Conservation (phyloP, 2,329 filamentous ascomycete genomes). For the Xylariaceae sp. region DNA sequence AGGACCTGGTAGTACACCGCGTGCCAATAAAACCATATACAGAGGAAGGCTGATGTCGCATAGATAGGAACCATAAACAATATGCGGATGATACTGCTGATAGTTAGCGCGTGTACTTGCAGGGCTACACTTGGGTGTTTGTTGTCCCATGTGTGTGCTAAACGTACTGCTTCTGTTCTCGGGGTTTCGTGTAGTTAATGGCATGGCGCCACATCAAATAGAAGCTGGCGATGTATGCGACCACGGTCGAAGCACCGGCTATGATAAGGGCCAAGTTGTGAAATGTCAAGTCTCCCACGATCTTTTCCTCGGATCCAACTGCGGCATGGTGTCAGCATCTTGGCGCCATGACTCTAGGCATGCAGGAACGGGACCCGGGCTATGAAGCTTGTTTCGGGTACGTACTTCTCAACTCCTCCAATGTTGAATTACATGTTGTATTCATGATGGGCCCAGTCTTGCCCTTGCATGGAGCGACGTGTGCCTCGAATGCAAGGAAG, state of each 20-base stretch:
- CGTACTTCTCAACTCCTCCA: slow-evolving; percentile 31
- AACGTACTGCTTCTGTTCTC: slow-evolving; percentile 50
- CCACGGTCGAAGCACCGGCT: slow-evolving; percentile 41
- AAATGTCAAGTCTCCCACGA: slow-evolving; percentile 48
- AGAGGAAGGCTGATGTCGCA: slow-evolving; percentile 67
- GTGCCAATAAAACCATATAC: slow-evolving; percentile 69
- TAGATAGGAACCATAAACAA: slow-evolving; percentile 86
- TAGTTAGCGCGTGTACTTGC: slow-evolving; percentile 33
- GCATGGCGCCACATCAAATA: slow-evolving; percentile 58
- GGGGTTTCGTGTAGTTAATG: slow-evolving; percentile 55
- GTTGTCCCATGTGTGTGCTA: not conserved
- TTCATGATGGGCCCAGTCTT: slow-evolving; percentile 14
- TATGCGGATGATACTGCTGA: slow-evolving; percentile 67
- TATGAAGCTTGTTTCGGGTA: slow-evolving; percentile 4
- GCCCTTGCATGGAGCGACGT: no score
- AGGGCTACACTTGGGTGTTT: slow-evolving; percentile 1
- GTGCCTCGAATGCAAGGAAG: not conserved
- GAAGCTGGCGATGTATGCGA: slow-evolving; percentile 49
- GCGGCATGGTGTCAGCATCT: slow-evolving; percentile 22
- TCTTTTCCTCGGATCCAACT: slow-evolving; percentile 44
- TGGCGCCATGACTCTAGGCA: slow-evolving; percentile 14
- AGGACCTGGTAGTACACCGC: slow-evolving; percentile 78
- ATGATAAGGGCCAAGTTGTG: slow-evolving; percentile 52
- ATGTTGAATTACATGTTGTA: slow-evolving; percentile 30
- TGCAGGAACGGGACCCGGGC: not conserved